Evolutionary conservation across 345 rosid genomes (phyloP).

Genomic region (Linum tenue): DNA sequence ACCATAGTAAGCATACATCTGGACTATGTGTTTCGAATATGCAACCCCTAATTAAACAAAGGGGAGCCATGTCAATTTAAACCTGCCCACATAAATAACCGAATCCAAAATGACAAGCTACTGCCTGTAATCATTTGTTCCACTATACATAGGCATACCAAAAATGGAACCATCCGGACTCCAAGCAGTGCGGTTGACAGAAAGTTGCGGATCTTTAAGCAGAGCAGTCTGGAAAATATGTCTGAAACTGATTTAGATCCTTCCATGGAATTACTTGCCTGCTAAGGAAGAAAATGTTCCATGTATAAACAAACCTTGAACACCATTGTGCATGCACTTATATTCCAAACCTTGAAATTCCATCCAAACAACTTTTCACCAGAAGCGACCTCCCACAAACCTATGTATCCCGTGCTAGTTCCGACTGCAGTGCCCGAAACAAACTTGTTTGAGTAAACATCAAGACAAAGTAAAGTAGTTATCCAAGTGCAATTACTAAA

Average conservation of each 20-base stretch:
- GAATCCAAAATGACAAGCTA: background rate
- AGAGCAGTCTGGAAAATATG: conserved; percentile 26
- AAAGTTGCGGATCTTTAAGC: conserved; percentile 30
- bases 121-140: background rate
- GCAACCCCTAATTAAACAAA: conserved; percentile 3
- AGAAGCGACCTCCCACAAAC: conserved; percentile 55
- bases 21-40: conserved; percentile 7
- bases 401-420: conserved; percentile 41
- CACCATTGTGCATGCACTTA: conserved; percentile 36
- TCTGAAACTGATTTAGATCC: background rate
- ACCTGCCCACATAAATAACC: background rate
- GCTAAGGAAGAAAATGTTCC: conserved; percentile 8
- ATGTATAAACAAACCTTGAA: conserved; percentile 32
- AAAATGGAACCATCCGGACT: conserved; percentile 44
- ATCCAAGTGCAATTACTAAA: background rate
- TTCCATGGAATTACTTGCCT: background rate
- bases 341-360: conserved; percentile 65
- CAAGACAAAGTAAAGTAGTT: conserved; percentile 2
- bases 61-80: background rate
- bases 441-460: conserved; percentile 3
- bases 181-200: conserved; percentile 39
- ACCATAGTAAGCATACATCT: background rate
- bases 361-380: conserved; percentile 38
- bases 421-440: conserved; percentile 45
- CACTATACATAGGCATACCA: conserved; percentile 26